Evolutionary conservation across 805 yeast genomes (phyloP), one percentile per base, ranked within the genome.

Genomic region (Komagataella populi): DNA sequence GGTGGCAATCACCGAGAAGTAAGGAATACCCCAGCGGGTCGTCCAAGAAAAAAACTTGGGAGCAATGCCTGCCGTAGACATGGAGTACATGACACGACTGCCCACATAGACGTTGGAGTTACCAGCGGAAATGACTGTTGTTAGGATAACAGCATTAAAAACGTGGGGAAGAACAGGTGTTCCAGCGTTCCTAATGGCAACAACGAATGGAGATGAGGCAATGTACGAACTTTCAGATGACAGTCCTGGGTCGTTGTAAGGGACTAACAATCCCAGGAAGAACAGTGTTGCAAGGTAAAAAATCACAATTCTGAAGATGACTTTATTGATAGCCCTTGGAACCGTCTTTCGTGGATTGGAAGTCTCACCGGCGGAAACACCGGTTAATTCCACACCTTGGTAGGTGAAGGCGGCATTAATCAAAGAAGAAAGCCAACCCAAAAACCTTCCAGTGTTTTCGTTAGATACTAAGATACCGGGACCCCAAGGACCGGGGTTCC

Each of bases 311-410:
- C 91, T 73, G 64, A 74, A 69, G 52, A 83, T 73, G 44, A 84
- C 88, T 58, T 81, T 81, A 61, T 76, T 80, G 61, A 83, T 81
- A 44, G 90, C 88, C 49, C 75, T 74, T 53, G 90, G 89, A 53
- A 84, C 83, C 23, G 86, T 69, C 56, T 77, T 80, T 64, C 82
- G 70, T 52, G 90, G 89, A 62, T 81, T 81, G 24, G 73, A 72
- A 49, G 84, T 73, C 66, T 84, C 93, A 66, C 89, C 88, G 39
- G 86, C 85, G 3, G 87, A 72, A 51, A 84, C 72, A 65, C 89
- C 90, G 20, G 83, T 80, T 62, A 83, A 71, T 64, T 84, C 93
- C 49, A 84, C 81, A 65, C 90, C 90, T 68, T 83, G 89, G 64
- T 76, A 84, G 23, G 90, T 84, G 71, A 84, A 84, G n/a, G 86